phyloP scores from a whole-genome alignment of 2,329 filamentous ascomycete genomes.

The Sarocladiaceae sp. region DNA sequence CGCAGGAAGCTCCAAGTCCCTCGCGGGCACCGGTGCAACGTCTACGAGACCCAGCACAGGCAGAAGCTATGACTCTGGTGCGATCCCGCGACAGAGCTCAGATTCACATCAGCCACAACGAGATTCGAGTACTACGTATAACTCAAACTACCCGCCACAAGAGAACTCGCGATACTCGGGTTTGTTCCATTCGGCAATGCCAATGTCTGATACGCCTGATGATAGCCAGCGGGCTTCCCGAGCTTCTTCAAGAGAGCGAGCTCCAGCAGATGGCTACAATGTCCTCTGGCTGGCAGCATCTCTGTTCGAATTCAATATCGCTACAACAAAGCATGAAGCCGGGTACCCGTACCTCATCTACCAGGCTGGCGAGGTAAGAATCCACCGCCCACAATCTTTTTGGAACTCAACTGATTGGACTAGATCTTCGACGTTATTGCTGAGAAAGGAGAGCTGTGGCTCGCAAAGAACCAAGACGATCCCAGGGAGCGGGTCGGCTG shows the following conservation, averaged over 20 bases:
- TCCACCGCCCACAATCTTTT: background rate
- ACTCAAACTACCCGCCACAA: conserved; percentile 36
- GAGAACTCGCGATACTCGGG: conserved; percentile 62
- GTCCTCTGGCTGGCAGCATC: conserved; percentile 90
- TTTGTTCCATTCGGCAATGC: conserved; percentile 83
- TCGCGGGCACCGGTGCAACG: conserved; percentile 30
- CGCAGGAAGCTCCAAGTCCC: conserved; percentile 46
- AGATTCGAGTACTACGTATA: conserved; percentile 53
- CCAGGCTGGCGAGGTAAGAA: conserved; percentile 77
- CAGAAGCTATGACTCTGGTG: conserved; percentile 53
- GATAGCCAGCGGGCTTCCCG: conserved; percentile 50
- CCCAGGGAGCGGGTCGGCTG: conserved; percentile 74
- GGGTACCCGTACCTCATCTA: conserved; percentile 97
- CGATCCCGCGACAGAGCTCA: conserved; percentile 45
- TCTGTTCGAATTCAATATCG: conserved; percentile 96
- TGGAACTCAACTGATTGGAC: background rate
- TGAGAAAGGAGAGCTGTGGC: conserved; percentile 95
- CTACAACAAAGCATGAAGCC: conserved; percentile 83
- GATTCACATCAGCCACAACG: conserved; percentile 46
- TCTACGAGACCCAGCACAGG: conserved; percentile 54
- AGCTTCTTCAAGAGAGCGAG: conserved; percentile 56
- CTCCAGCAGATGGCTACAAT: conserved; percentile 55
- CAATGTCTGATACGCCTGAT: conserved; percentile 64
- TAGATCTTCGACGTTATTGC: conserved; percentile 87
- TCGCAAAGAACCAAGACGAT: conserved; percentile 96